phyloP scores from a whole-genome alignment of 108 stramenopile species.

The Chaetoceros muelleri region DNA sequence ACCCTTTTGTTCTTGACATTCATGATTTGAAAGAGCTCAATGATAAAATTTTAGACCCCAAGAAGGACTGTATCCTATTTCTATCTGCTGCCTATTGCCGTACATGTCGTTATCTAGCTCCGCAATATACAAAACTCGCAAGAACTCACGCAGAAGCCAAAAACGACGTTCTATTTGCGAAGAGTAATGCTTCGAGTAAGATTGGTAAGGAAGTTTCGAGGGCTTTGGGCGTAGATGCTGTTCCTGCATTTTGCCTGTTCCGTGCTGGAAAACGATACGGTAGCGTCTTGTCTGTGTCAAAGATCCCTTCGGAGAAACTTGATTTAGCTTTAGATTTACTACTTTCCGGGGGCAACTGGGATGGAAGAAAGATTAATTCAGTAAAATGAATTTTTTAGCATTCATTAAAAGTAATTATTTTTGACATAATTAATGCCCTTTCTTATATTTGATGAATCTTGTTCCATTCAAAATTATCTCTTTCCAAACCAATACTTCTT shows the following conservation, averaged over 20 bases:
- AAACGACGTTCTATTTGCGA: conserved; percentile 49
- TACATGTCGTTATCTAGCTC: conserved; percentile 53
- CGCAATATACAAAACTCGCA: conserved; percentile 59
- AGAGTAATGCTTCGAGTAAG: conserved; percentile 56
- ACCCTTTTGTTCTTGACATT: conserved; percentile 53
- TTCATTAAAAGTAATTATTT: neutral
- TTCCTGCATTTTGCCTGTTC: conserved; percentile 72
- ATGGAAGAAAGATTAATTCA: conserved; percentile 3
- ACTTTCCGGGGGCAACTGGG: conserved; percentile 23
- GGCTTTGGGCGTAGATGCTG: conserved; percentile 49
- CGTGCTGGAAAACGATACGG: conserved; percentile 58
- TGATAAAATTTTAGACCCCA: conserved; percentile 26
- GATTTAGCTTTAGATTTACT: conserved; percentile 38
- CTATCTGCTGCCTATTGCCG: conserved; percentile 69
- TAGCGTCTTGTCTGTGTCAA: conserved; percentile 33
- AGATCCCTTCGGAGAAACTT: conserved; percentile 53
- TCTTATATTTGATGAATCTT: conserved; percentile 49
- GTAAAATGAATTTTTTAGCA: neutral
- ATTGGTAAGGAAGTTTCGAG: conserved; percentile 52
- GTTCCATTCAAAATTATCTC: conserved; percentile 46
- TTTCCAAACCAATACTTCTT: conserved; percentile 32
- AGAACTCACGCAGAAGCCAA: conserved; percentile 24
- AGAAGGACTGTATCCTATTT: conserved; percentile 53
- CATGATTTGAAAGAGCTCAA: conserved; percentile 36
- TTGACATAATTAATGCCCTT: conserved; percentile 8